Evolutionary conservation across 140 eudicot genomes (phyloP).

Genomic region (Ambrosia hybrid): DNA sequence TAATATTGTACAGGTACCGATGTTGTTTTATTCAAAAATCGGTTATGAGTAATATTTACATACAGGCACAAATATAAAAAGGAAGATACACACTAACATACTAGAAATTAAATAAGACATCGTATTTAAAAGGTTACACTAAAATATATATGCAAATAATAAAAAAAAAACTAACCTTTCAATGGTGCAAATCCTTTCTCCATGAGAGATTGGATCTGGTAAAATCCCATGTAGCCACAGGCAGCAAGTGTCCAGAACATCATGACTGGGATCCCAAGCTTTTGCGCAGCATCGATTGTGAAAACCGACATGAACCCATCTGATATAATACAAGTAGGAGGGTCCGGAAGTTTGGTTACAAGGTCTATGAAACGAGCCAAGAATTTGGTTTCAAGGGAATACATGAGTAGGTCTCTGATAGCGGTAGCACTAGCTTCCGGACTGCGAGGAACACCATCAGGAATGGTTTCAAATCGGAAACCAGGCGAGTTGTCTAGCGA

Average conservation of each 20-base stretch:
- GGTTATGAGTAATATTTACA: too few species aligned
- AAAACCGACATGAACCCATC: conserved; percentile 27
- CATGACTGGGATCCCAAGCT: conserved; percentile 29
- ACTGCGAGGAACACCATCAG: conserved; percentile 17
- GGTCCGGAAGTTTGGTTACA: conserved; percentile 4
- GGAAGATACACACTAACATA: too few species aligned
- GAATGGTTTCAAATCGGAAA: conserved; percentile 23
- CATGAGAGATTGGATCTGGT: conserved; percentile 20
- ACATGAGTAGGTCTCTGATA: not conserved
- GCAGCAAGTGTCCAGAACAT: conserved; percentile 27
- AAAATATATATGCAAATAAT: not conserved
- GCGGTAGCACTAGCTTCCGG: conserved; percentile 4
- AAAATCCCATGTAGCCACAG: conserved; percentile 30
- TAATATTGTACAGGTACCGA: too few species aligned
- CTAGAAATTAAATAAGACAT: too few species aligned
- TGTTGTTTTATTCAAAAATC: too few species aligned
- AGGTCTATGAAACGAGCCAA: conserved; percentile 20
- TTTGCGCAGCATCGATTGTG: conserved; percentile 20
- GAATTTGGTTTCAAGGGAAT: conserved; percentile 9
- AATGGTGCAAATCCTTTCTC: conserved; percentile 22
- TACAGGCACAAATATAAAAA: too few species aligned
- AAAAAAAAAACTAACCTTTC: conserved; percentile 21
- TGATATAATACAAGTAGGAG: conserved; percentile 19
- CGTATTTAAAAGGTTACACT: too few species aligned
- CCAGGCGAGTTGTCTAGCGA: conserved; percentile 20